Conservation (phyloP, 2,329 filamentous ascomycete species). For the Epichloe uncinata region DNA sequence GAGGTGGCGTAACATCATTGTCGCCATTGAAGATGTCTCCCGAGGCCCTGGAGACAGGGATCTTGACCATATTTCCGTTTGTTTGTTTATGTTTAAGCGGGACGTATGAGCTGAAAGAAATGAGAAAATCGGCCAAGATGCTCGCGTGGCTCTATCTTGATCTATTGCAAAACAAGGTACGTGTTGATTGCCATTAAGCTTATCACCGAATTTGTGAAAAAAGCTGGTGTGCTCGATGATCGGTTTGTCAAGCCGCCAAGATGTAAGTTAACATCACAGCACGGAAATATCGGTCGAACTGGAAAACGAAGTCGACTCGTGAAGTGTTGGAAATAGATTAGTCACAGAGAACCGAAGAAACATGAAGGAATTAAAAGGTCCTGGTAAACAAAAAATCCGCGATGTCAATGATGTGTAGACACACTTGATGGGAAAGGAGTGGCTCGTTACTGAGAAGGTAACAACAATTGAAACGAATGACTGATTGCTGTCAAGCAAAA, state of each 20-base stretch:
- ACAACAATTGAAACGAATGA: constrained; percentile 25
- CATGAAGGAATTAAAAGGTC: neutral
- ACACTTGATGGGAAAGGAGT: constrained; percentile 1
- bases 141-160: neutral
- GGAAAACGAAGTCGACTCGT: neutral
- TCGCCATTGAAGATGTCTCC: constrained; percentile 8
- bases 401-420: neutral
- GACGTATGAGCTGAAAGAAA: neutral
- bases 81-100: constrained; percentile 6
- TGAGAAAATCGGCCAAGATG: neutral
- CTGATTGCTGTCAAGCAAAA: constrained; percentile 10
- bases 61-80: constrained; percentile 3
- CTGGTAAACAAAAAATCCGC: neutral
- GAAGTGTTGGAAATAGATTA: neutral
- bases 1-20: constrained; percentile 15
- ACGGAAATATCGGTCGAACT: neutral
- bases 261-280: neutral
- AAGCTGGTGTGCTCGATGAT: neutral
- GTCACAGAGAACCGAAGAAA: neutral
- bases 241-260: neutral
- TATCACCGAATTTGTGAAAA: constrained; percentile 1
- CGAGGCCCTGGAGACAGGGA: neutral
- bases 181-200: constrained; percentile 12
- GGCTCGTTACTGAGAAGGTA: neutral
- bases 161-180: constrained; percentile 5